These are phyloP conservation scores for Microdochium bolleyi DNA, from an alignment of 2,329 filamentous ascomycete species.

Conservation along the genomic window DNA sequence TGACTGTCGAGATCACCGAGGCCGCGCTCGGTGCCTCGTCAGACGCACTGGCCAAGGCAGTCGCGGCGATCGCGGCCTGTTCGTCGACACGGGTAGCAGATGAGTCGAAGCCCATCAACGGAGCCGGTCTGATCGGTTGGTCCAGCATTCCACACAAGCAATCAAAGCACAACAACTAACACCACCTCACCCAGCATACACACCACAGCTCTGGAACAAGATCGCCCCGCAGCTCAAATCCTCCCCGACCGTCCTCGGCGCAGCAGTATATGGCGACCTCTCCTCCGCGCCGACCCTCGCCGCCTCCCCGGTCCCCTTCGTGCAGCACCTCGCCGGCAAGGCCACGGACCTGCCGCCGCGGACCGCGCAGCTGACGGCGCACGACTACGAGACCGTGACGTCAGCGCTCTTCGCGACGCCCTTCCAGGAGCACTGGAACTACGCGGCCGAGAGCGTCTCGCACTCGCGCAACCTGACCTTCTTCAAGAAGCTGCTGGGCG, in stretches of 20 bases:
- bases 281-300: slow-evolving; percentile 13
- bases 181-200: not conserved
- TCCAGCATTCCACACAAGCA: not conserved
- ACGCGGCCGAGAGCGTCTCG: slow-evolving; percentile 36
- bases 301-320: slow-evolving; percentile 8
- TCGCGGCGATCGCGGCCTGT: not conserved
- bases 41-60: not conserved
- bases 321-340: slow-evolving; percentile 16
- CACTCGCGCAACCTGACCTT: slow-evolving; percentile 47
- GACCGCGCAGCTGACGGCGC: slow-evolving; percentile 12
- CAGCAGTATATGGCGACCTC: slow-evolving; percentile 2
- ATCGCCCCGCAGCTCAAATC: not conserved
- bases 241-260: not conserved
- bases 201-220: not conserved
- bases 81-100: not conserved
- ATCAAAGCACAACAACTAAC: not conserved
- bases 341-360: slow-evolving; percentile 2
- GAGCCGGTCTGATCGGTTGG: not conserved
- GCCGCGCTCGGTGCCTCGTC: not conserved
- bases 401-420: slow-evolving; percentile 31
- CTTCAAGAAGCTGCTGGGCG: slow-evolving; percentile 43
- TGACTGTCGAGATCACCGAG: slow-evolving; percentile 12
- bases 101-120: not conserved
- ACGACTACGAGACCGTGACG: slow-evolving; percentile 24
- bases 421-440: slow-evolving; percentile 32